phyloP scores from a whole-genome alignment of 192 early-diverging fungal species.

The Backusella westeae region DNA sequence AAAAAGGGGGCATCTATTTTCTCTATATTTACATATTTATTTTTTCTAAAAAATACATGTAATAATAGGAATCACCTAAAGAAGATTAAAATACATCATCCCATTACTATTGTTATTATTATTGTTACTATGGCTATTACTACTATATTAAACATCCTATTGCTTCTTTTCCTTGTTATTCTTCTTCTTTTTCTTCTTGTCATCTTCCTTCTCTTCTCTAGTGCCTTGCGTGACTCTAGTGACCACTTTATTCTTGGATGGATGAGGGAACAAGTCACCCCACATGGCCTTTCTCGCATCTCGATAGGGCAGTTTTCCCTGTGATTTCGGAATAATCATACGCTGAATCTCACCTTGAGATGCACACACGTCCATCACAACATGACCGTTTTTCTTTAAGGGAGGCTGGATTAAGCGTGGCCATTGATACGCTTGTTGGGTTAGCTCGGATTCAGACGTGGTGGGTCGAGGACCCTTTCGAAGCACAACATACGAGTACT shows the following conservation, averaged over 20 bases:
- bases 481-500: constrained; percentile 78
- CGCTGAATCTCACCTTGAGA: constrained; percentile 58
- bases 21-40: no score
- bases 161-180: no score
- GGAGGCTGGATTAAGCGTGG: constrained; percentile 73
- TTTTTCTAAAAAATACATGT: no score
- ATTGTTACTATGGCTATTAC: no score
- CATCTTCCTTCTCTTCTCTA: background rate
- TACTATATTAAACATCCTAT: no score
- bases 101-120: no score
- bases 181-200: background rate
- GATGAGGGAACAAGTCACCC: constrained; percentile 84
- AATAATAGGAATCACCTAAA: no score
- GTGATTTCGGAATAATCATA: constrained; percentile 65
- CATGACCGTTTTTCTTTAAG: constrained; percentile 75
- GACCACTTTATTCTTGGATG: constrained; percentile 50
- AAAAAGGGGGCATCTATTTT: no score
- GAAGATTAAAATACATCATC: no score
- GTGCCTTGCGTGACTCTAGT: constrained; percentile 17
- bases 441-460: constrained; percentile 15
- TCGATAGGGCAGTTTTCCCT: constrained; percentile 67
- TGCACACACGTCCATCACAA: constrained; percentile 69
- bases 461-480: constrained; percentile 59
- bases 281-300: constrained; percentile 75
- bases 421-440: constrained; percentile 56